Conservation (phyloP, 108 stramenopile genomes). For the Nitzschia sp. region DNA sequence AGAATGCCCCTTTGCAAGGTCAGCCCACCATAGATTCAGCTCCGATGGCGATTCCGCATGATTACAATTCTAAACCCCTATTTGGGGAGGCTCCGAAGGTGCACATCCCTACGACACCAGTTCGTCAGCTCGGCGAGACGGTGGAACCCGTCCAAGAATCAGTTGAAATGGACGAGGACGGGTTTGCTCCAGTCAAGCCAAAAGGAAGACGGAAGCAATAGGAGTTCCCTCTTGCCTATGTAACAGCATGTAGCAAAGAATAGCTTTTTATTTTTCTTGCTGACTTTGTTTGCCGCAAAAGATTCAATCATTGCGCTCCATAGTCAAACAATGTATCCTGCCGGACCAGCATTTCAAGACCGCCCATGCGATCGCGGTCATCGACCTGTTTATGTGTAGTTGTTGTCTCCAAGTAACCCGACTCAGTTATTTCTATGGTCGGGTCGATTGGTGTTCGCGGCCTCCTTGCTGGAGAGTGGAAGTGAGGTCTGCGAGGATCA, state of each 20-base stretch:
- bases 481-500: not conserved
- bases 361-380: conserved; percentile 8
- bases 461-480: not conserved
- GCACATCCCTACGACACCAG: conserved; percentile 35
- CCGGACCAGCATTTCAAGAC: conserved; percentile 29
- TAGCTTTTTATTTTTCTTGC: not conserved
- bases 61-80: conserved; percentile 43
- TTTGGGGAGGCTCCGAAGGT: conserved; percentile 50
- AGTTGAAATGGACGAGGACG: conserved; percentile 71
- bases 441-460: conserved; percentile 1
- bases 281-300: not conserved
- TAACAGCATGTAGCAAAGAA: not conserved
- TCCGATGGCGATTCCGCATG: conserved; percentile 4
- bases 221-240: too few relatives aligned
- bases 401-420: conserved; percentile 16
- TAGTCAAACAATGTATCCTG: conserved; percentile 44
- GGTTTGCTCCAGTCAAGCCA: conserved; percentile 60
- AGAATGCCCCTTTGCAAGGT: not conserved
- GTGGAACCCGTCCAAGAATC: conserved; percentile 34
- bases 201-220: conserved; percentile 22
- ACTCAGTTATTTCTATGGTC: conserved; percentile 35
- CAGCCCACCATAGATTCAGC: not conserved
- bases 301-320: conserved; percentile 19
- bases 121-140: conserved; percentile 69
- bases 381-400: conserved; percentile 2